Conservation (phyloP, 2,329 filamentous ascomycete species). For the Fusarium floridanum region DNA sequence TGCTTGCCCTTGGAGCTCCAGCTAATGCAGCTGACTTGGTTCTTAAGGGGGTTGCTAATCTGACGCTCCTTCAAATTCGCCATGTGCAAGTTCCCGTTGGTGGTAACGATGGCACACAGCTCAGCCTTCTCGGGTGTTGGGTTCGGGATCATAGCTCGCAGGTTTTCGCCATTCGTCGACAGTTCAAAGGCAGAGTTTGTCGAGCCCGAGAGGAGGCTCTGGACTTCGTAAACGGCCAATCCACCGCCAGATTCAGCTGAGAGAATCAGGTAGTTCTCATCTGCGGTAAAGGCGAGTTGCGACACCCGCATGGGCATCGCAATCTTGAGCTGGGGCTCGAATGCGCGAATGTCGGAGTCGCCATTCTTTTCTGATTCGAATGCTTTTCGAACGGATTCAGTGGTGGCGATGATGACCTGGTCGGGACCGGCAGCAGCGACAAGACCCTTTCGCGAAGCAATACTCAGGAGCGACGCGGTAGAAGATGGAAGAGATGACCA, state of each 20-base stretch:
- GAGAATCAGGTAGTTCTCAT: slow-evolving; percentile 86
- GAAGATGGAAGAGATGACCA: slow-evolving; percentile 84
- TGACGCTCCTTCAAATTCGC: slow-evolving; percentile 80
- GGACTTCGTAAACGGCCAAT: slow-evolving; percentile 84
- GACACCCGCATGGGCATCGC: slow-evolving; percentile 81
- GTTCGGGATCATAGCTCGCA: slow-evolving; percentile 84
- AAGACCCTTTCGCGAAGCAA: slow-evolving; percentile 84
- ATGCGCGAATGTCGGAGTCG: slow-evolving; percentile 75
- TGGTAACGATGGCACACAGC: slow-evolving; percentile 84
- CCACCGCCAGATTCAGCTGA: slow-evolving; percentile 86
- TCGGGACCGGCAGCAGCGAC: slow-evolving; percentile 90
- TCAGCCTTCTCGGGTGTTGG: slow-evolving; percentile 79
- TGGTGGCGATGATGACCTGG: slow-evolving; percentile 79
- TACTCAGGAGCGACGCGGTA: slow-evolving; percentile 84
- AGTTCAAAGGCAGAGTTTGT: slow-evolving; percentile 81
- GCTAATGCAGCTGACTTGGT: slow-evolving; percentile 83
- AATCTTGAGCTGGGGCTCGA: slow-evolving; percentile 80
- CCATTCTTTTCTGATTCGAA: slow-evolving; percentile 72
- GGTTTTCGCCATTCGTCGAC: slow-evolving; percentile 77
- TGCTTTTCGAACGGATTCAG: slow-evolving; percentile 81
- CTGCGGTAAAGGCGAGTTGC: slow-evolving; percentile 91
- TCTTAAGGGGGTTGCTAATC: slow-evolving; percentile 74
- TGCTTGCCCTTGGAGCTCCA: slow-evolving; percentile 98
- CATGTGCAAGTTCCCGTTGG: slow-evolving; percentile 84
- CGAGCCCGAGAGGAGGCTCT: slow-evolving; percentile 74